A percentile compares a stretch with the other conserved stretches of the same genome.
These are phyloP conservation scores for Euphorbia neoarborescens DNA, from an alignment of 441 rosid genomes.

Conservation along the genomic window DNA sequence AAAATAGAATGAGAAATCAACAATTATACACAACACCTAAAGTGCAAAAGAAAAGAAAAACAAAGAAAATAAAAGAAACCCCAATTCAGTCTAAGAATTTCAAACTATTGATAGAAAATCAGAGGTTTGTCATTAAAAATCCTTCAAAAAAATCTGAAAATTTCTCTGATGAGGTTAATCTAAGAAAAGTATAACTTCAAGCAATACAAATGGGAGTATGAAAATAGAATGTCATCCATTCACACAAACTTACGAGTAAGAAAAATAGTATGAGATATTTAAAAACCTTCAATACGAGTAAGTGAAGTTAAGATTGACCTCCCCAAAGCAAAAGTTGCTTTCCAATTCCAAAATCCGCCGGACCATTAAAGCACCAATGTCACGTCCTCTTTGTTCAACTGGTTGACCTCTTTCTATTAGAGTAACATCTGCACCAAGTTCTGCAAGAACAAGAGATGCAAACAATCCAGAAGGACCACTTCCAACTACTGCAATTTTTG, in stretches of 20 bases:
- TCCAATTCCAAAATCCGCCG: conserved; percentile 66
- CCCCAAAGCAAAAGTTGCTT: conserved; percentile 97
- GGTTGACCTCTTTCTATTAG: conserved; percentile 91
- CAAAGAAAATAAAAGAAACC: background rate
- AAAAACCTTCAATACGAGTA: conserved; percentile 24
- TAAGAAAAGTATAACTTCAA: background rate
- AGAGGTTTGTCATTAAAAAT: background rate
- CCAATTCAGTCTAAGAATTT: background rate
- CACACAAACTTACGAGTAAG: conserved; percentile 20
- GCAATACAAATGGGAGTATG: background rate
- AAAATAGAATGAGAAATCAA: background rate
- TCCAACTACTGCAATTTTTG: conserved; percentile 73
- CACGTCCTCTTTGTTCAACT: conserved; percentile 86
- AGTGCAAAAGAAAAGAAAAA: background rate
- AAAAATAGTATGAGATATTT: conserved; percentile 1
- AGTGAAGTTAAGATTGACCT: conserved; percentile 49
- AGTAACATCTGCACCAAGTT: conserved; percentile 92
- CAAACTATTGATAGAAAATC: background rate
- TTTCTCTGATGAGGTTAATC: background rate
- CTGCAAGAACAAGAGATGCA: conserved; percentile 85
- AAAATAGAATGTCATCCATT: conserved; percentile 10
- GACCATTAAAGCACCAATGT: conserved; percentile 78
- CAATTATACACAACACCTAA: background rate
- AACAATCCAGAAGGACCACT: conserved; percentile 93
- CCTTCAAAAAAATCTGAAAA: background rate